Conservation (phyloP, 1,139 yeast genomes). For the Geotrichum candidum region DNA sequence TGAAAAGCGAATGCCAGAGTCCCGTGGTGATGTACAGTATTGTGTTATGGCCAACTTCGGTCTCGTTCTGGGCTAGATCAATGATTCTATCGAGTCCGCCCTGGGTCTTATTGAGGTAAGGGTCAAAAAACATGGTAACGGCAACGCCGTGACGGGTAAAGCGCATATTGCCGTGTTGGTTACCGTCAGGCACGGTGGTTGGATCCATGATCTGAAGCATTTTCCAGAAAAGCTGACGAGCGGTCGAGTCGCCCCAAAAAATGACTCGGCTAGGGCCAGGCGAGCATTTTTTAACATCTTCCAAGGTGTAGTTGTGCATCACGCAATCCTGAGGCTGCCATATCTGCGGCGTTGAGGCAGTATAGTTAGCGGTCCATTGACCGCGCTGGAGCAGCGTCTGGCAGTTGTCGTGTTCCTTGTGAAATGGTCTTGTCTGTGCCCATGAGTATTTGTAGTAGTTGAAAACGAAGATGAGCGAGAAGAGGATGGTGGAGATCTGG, state of each 20-base stretch:
- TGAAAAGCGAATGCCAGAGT: conserved; percentile 18
- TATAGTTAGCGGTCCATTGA: conserved; percentile 12
- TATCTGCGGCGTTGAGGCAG: neutral
- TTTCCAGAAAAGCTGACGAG: conserved; percentile 14
- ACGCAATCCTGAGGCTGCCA: conserved; percentile 17
- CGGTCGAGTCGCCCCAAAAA: conserved; percentile 18
- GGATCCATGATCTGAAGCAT: conserved; percentile 6
- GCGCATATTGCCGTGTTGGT: conserved; percentile 8
- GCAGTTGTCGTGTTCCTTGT: neutral
- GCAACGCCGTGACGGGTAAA: conserved; percentile 7
- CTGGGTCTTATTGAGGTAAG: conserved; percentile 10
- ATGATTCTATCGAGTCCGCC: neutral
- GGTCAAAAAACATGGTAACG: conserved; percentile 13
- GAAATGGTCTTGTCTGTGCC: neutral
- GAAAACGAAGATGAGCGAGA: neutral
- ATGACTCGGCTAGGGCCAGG: conserved; percentile 7
- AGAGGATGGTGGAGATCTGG: neutral
- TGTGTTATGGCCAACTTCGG: neutral
- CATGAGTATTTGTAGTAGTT: neutral
- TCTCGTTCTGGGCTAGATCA: neutral
- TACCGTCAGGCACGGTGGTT: conserved; percentile 1
- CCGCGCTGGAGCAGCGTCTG: conserved; percentile 8
- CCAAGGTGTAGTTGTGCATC: neutral
- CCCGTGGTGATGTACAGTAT: conserved; percentile 16
- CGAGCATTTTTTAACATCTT: conserved; percentile 9